phyloP scores from a whole-genome alignment of 73 alveolate genomes.

The Paramecium biaurelia region DNA sequence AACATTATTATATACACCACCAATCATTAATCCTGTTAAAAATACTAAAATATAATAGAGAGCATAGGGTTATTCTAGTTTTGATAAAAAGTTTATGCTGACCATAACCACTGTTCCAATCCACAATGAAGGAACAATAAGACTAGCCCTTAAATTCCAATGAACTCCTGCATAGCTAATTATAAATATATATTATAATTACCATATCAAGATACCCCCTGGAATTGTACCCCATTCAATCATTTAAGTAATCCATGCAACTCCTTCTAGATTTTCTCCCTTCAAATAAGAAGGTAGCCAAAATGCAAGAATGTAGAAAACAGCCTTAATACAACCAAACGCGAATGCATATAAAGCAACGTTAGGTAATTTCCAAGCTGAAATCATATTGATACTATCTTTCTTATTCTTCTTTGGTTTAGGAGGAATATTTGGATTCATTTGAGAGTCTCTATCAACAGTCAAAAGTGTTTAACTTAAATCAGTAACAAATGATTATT shows the following conservation, averaged over 20 bases:
- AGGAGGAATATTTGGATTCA: background rate
- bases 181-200: background rate
- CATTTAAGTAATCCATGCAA: constrained; percentile 8
- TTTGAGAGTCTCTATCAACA: background rate
- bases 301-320: constrained; percentile 14
- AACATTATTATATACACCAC: constrained; percentile 27
- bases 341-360: constrained; percentile 49
- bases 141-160: constrained; percentile 9
- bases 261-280: background rate
- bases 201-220: constrained; percentile 28
- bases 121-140: constrained; percentile 45
- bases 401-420: background rate
- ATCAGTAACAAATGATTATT: background rate
- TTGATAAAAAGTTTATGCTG: background rate
- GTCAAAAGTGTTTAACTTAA: background rate
- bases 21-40: background rate
- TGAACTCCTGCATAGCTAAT: constrained; percentile 41
- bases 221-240: constrained; percentile 43
- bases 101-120: constrained; percentile 32
- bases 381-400: background rate
- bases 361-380: constrained; percentile 53
- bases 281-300: constrained; percentile 44
- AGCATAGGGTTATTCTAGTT: background rate
- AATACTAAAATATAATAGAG: constrained; percentile 21
- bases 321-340: constrained; percentile 45